Base-by-base conservation (phyloP, 1,284 basidiomycete genomes). In the Tranzscheliella williamsii region DNA sequence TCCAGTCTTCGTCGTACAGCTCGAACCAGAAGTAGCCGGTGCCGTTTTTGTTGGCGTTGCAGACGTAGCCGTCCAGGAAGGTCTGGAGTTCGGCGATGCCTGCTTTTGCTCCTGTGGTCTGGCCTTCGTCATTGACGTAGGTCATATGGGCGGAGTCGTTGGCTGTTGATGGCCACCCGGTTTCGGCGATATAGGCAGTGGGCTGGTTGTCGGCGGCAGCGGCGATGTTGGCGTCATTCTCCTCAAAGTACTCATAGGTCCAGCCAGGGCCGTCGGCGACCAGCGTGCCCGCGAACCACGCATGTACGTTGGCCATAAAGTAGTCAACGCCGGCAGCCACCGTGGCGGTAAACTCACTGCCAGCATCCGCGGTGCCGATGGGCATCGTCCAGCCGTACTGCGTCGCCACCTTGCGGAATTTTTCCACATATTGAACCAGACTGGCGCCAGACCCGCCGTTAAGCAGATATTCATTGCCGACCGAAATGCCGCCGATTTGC, bases 331-430 rank as follows among this genome's bases (percentile, higher is more conserved):
- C 83, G 17, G 78, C 69, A 1, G 90, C 82, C 17, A 97, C 84
- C 48, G 83, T 66, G 1, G 78, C 84, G 67, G 88, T 91, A 81
- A 94, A 33, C 60, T 60, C 67, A 13, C 46, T 49, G 21, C 93
- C 93, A 9, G 93, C 94, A 70, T 98, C 93, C 6, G 89, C 85
- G 11, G 86, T 95, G 16, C 94, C 94, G 24, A 97, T 84, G 0
- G 85, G 85, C 39, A 92, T 80, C 7, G 67, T 67, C 69, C 82
- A 82, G 50, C 70, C 64, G 24, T 82, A 62, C 4, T 32, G 37
- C 4, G 69, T 75, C 12, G 65, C 33, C 11, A 75, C 79, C 9
- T 78, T 54, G 47, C 70, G 67, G 47, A 82, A 78, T 13, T 73
- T 86, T 2, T 82, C 73, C 56, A 94, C 89, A 75, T 86, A 84